Conservation (phyloP, 495 filamentous ascomycete genomes). For the Aspergillus conjunctus region DNA sequence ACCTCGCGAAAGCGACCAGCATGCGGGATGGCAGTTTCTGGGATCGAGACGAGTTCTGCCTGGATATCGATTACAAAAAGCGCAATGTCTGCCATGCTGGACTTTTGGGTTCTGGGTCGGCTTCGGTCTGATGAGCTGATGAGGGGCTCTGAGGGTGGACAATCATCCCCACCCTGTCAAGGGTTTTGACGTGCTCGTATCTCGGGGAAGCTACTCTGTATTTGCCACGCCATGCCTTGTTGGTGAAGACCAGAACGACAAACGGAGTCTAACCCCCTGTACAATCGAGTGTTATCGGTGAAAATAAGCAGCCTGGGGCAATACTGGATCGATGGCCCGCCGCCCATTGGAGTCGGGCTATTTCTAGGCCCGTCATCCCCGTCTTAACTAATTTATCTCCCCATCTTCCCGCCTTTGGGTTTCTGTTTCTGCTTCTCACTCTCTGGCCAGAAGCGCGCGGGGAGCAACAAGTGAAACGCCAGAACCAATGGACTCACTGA, state of each 20-base stretch:
- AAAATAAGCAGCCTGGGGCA: no score
- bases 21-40: slow-evolving; percentile 8
- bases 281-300: not conserved
- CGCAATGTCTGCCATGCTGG: not conserved
- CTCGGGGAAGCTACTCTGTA: not conserved
- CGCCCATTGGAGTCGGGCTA: no score
- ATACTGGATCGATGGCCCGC: no score
- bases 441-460: no score
- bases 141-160: not conserved
- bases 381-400: no score
- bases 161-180: not conserved
- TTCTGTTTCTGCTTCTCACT: no score
- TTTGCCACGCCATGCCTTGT: not conserved
- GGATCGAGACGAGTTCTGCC: not conserved
- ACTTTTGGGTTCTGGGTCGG: not conserved
- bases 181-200: not conserved
- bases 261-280: not conserved
- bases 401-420: no score
- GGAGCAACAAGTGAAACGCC: no score
- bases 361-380: no score
- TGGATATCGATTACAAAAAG: slow-evolving; percentile 16
- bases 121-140: not conserved
- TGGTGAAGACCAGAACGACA: not conserved
- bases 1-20: not conserved
- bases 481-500: no score